A percentile compares a stretch with the other conserved stretches of the same genome.
Conservation (phyloP, 1,284 basidiomycete genomes). For the Schizophyllum amplum region DNA sequence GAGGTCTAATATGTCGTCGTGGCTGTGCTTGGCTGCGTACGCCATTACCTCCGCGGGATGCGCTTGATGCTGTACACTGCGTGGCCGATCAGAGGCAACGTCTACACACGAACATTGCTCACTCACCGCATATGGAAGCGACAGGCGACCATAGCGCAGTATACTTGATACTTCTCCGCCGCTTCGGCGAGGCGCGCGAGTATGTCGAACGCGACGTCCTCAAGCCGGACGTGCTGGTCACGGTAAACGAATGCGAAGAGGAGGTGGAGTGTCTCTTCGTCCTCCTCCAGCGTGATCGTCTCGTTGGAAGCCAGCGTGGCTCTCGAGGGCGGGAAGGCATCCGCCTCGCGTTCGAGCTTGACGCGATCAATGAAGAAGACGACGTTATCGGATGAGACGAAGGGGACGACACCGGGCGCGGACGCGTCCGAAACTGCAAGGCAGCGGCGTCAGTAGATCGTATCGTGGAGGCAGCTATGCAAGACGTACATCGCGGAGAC, state of each 20-base stretch:
- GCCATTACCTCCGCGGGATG: too few species aligned
- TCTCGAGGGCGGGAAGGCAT: constrained; percentile 10
- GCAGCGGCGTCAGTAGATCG: too few species aligned
- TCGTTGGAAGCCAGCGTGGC: too few species aligned
- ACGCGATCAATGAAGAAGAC: constrained; percentile 15
- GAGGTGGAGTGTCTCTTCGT: too few species aligned
- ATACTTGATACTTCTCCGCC: constrained; percentile 20
- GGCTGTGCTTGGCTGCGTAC: too few species aligned
- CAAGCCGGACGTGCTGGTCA: constrained; percentile 5
- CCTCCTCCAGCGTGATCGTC: too few species aligned
- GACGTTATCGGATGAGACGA: constrained; percentile 14
- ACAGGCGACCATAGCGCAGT: constrained; percentile 17
- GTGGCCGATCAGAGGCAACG: too few species aligned
- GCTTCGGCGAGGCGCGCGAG: constrained; percentile 16
- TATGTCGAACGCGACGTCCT: constrained; percentile 12
- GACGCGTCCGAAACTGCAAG: too few species aligned
- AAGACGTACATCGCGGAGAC: too few species aligned
- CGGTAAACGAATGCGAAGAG: background rate
- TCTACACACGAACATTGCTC: background rate
- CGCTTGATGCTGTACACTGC: too few species aligned
- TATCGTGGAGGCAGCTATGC: too few species aligned
- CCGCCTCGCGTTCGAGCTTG: constrained; percentile 15
- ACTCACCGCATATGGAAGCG: constrained; percentile 14
- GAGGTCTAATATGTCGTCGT: too few species aligned
- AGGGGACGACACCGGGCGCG: constrained; percentile 10